Evolutionary conservation across 2,329 filamentous ascomycete genomes (phyloP), one percentile per base, ranked within the genome.

Genomic region (Alternaria brassicicola): DNA sequence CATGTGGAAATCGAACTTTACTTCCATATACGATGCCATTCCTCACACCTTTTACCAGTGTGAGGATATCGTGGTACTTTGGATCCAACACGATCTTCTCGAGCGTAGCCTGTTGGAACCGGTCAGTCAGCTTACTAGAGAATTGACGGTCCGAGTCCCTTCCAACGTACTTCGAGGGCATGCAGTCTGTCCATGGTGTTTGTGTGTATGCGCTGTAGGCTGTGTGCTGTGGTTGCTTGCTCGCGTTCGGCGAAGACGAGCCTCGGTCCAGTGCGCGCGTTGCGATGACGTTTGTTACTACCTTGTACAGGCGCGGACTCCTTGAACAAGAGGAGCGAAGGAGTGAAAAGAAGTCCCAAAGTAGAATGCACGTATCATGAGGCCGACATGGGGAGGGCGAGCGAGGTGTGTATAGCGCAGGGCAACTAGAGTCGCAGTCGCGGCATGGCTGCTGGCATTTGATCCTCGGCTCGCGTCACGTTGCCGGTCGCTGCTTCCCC

Each of bases 1-100:
- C 95, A 81, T 99, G 95, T 65, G 95, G 95, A 81, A 99, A 98
- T 64, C 95, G 93, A 78, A 99, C 92, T 86, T 98, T 98, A 71
- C 91, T 88, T 61, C 95, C 95, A 80, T 99, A 99, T 63, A 99
- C 92, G 66, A 93, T 89, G 78, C 95, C 95, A 87, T 98, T 99
- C 80, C 95, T 92, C 67, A 95, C 90, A 71, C 88, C 92, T 85
- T 99, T 99, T 78, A 97, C 78, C 67, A 99, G 84, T 56, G 91
- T 87, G 62, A 99, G 86, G 55, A 93, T 77, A 71, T 95, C 92
- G 71, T 95, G 92, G 80, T 97, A 91, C 66, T 87, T 85, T 6
- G 93, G 93, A 76, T 98, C 88, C 62, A 95, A 86, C 66, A 93
- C 83, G 55, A 97, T 84, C 67, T 85, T 85, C 81, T 96, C 92